Evolutionary conservation across 1,284 basidiomycete genomes (phyloP), one percentile per base, ranked within the genome.

Genomic region (Termitomyces sp.): DNA sequence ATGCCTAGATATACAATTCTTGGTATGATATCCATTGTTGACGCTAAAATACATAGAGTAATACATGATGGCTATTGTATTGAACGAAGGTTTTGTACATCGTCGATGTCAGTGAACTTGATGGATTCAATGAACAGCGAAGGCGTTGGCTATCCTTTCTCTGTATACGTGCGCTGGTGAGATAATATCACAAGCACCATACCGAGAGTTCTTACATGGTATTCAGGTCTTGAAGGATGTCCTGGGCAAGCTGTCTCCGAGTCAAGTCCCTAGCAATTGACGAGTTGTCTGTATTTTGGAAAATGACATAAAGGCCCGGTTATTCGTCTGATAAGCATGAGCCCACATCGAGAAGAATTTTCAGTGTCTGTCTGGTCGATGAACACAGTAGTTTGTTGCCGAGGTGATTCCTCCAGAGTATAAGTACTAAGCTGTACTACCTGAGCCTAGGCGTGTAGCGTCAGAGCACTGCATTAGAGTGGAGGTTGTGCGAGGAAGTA

Each of bases 121-220:
- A 12, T 24, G 15, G 7, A 36, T 40, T 53, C 50, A 58, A 30
- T 45, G 55, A 8, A 47, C 43, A 45, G 61, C 53, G 40, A 64
- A 64, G 2, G 55, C 62, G 55, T 61, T 62, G 31, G 58, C 59
- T 40, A 64, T 64, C 46, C 62, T 48, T 55, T 61, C 61, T 54
- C 62, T 63, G 33, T 26, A 36, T 7, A 52, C n/a, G 30, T 24
- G 28, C 6, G 12, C 3, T 7, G 31, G 31, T 34, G 47, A 45
- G 36, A 24, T 33, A 31, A 21, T 24, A 30, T 15, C 3, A n/a
- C 13, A 24, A 26, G 49, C 8, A 24, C 19, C 10, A 8, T 24
- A 19, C 9, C 17, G 10, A 24, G 5, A 19, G 21, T 10, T 31
- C 47, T 58, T 51, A 63, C 62, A 63, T 62, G 19, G 62, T 61